Base-by-base conservation (phyloP, 495 filamentous ascomycete genomes). In the Rostrohypoxylon terebratum region DNA sequence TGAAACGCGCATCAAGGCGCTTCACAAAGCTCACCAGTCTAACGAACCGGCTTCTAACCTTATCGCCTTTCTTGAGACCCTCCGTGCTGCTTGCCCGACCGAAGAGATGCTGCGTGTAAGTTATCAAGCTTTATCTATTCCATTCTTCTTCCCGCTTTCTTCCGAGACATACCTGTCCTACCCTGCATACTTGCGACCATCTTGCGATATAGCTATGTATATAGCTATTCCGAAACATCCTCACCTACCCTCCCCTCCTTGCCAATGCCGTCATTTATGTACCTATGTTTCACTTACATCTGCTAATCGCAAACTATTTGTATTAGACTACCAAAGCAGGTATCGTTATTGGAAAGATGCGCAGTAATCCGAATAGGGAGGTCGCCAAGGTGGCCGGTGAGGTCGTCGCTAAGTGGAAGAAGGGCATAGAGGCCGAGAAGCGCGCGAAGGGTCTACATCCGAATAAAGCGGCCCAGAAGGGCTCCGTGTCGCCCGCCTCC, bases 361-460 rank as follows among this genome's bases (percentile, higher is more conserved):
- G 94, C 75, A 83, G 86, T 33, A 89, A 94, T 83, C 81, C 88
- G 57, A 87, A 94, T 72, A 90, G 90, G 62, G 89, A 92, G n/a
- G 89, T 98, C 47, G 90, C 90, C 6, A 85, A 86, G 6, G 82
- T 92, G 47, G 91, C 94, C 2, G 83, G 83, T 63, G 92, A 96
- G 69, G 93, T 98, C 58, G 93, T 99, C 18, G 84, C 84, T 44
- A 94, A 93, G 74, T 99, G 96, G 96, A 90, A 90, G 71, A 90
- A 88, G 60, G 90, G 93, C 36, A 91, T 99, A 50, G 88, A 92
- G 45, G 79, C 80, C 44, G 90, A 90, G 76, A 88, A 90, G 68
- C 90, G 91, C 61, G 80, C 83, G 7, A 86, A 84, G 62, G 87
- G 83, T 25, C 82, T 84, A 21, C 82, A 87, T 34, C 79, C 82